phyloP scores from a whole-genome alignment of 2,329 filamentous ascomycete genomes.

The Endothia cerciana region DNA sequence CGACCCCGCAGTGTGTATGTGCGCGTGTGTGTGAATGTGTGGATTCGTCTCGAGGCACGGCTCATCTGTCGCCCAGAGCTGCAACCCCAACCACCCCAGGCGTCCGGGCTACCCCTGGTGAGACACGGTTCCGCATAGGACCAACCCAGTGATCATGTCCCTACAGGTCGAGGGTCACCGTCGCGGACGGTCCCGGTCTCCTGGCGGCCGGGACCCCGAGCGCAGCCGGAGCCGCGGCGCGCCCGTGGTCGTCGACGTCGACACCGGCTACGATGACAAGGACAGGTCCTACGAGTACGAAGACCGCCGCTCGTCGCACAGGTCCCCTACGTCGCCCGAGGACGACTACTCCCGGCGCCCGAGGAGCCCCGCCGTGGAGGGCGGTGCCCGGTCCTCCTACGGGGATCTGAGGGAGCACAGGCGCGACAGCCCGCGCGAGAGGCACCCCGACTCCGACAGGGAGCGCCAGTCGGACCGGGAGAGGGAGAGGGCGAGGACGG shows the following conservation, averaged over 20 bases:
- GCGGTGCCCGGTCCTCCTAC: slow-evolving; percentile 28
- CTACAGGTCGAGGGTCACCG: slow-evolving; percentile 51
- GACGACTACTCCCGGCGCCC: slow-evolving; percentile 42
- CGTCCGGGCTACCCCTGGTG: neutral
- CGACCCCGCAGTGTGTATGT: neutral
- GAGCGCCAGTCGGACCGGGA: slow-evolving; percentile 33
- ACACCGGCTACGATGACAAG: slow-evolving; percentile 47
- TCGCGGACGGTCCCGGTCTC: slow-evolving; percentile 53
- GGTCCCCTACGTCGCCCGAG: slow-evolving; percentile 36
- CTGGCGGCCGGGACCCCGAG: slow-evolving; percentile 43
- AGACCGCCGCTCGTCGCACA: slow-evolving; percentile 30
- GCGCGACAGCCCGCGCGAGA: slow-evolving; percentile 35
- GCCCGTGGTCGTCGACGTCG: slow-evolving; percentile 44
- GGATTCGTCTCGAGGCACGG: slow-evolving; percentile 4
- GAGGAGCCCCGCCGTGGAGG: slow-evolving; percentile 38
- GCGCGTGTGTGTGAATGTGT: neutral
- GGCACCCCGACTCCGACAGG: slow-evolving; percentile 39
- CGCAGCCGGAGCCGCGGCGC: slow-evolving; percentile 42
- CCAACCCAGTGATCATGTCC: slow-evolving; percentile 47
- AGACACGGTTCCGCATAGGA: neutral
- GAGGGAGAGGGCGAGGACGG: slow-evolving; percentile 31
- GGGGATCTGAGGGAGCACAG: slow-evolving; percentile 32
- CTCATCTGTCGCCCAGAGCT: neutral
- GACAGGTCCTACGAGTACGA: slow-evolving; percentile 40
- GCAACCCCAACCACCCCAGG: too few relatives aligned